A percentile compares a stretch with the other conserved stretches of the same genome.
Conservation (phyloP, 2,329 filamentous ascomycete genomes). For the Trichoderma lentiforme region DNA sequence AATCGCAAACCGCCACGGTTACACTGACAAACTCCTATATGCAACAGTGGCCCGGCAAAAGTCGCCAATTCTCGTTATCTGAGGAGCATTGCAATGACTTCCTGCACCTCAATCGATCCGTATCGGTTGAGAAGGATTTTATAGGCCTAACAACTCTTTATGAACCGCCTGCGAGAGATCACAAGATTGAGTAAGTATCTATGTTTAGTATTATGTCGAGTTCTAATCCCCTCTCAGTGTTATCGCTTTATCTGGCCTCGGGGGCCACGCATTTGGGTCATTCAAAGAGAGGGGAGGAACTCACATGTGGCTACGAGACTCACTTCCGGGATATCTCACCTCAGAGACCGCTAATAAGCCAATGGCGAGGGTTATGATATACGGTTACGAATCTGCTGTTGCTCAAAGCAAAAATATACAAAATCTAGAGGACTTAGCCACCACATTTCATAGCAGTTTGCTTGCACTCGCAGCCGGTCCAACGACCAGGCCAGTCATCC, state of each 20-base stretch:
- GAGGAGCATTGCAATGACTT: not conserved
- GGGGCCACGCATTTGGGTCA: not conserved
- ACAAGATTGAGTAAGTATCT: not conserved
- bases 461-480: not conserved
- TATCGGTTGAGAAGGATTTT: not conserved
- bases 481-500: not conserved
- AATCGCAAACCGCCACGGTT: not conserved
- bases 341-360: not conserved
- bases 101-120: not conserved
- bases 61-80: not conserved
- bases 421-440: not conserved
- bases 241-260: not conserved
- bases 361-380: not conserved
- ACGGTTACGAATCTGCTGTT: not conserved
- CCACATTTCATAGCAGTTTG: not conserved
- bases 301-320: not conserved
- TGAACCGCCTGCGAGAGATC: not conserved
- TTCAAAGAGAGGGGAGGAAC: not conserved
- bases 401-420: not conserved
- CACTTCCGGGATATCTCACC: not conserved
- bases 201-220: fast-evolving
- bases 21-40: not conserved
- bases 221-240: not conserved
- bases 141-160: not conserved
- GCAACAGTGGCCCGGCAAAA: constrained; percentile 5